Evolutionary conservation across 208 protist genomes (phyloP), one percentile per base, ranked within the genome.

Genomic region (Trypanosoma grayi): DNA sequence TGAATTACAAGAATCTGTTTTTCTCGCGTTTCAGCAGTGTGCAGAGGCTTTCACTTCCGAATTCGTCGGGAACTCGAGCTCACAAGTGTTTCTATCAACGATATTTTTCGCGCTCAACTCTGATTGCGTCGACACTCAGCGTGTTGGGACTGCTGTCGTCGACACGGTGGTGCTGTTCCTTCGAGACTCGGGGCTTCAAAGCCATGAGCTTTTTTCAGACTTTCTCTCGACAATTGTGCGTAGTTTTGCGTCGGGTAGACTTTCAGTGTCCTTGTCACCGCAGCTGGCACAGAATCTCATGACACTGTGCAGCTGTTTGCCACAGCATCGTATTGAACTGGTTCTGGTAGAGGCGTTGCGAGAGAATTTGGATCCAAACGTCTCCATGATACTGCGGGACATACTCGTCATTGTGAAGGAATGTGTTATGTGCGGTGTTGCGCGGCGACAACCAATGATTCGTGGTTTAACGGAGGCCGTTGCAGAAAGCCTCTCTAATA

Each of bases 101-200:
- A 80, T 88, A 20, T 64, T 85, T n/a, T 92, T 87, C 48, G 74
- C 83, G 1, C 70, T 94, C 2, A 73, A 75, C 37, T 74, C 59
- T 27, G 76, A 81, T 11, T 58, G 72, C 0, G 53, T 66, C 6
- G 73, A 68, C 53, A 73, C 82, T 30, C 88, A 92, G 51, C 85
- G 82, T 27, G 65, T 73, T 30, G 88, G 88, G 40, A 75, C 80
- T 18, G 72, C 70, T 36, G 70, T 93, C 9, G 66, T 75, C 9
- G 58, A 72, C 1, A 69, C 39, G 31, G 79, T 88, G 10, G 75
- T 73, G 28, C 36, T 68, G 10, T 89, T 70, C 48, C 39, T 87
- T 41, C 27, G 62, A 24, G 45, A 58, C 13, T 58, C 59, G 13
- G 57, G 50, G 11, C 43, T 43, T n/a, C 31, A 41, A 2, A 66